Evolutionary conservation across 306 rosid genomes (phyloP).

Genomic region (Vicia villosa): DNA sequence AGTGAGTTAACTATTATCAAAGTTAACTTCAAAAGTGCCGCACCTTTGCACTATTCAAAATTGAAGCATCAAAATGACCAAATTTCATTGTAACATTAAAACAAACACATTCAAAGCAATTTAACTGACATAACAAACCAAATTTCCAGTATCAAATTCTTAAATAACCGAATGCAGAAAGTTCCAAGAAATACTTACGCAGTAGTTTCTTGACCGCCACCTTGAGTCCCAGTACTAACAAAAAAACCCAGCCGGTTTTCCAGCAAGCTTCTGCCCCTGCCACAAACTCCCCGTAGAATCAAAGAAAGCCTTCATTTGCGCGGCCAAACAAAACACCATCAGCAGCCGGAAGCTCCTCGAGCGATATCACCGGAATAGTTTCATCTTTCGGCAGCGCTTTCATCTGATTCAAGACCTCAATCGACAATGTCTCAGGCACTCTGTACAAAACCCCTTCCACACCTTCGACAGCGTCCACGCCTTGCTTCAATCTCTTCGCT

Average conservation of each 20-base stretch:
- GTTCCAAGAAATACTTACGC: slow-evolving; percentile 52
- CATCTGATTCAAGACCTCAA: slow-evolving; percentile 65
- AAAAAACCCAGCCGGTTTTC: slow-evolving; percentile 94
- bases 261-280: slow-evolving; percentile 89
- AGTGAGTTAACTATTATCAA: not conserved
- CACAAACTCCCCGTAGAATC: slow-evolving; percentile 85
- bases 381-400: slow-evolving; percentile 74
- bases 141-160: not conserved
- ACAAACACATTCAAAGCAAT: not conserved
- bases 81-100: not conserved
- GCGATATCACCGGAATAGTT: slow-evolving; percentile 60
- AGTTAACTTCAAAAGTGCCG: not conserved
- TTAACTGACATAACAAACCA: slow-evolving; percentile 14
- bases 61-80: slow-evolving; percentile 7
- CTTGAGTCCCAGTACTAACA: slow-evolving; percentile 94
- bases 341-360: slow-evolving; percentile 62
- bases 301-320: slow-evolving; percentile 95
- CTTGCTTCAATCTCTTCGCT: slow-evolving; percentile 81
- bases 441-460: slow-evolving; percentile 76
- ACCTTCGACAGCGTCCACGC: slow-evolving; percentile 79
- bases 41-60: not conserved
- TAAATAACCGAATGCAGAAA: not conserved
- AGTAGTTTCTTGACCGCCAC: slow-evolving; percentile 99
- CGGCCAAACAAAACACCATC: slow-evolving; percentile 91
- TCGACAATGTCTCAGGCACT: slow-evolving; percentile 80